phyloP scores from a whole-genome alignment of 768 basidiomycete genomes.

The Hortiboletus flavorubellus region DNA sequence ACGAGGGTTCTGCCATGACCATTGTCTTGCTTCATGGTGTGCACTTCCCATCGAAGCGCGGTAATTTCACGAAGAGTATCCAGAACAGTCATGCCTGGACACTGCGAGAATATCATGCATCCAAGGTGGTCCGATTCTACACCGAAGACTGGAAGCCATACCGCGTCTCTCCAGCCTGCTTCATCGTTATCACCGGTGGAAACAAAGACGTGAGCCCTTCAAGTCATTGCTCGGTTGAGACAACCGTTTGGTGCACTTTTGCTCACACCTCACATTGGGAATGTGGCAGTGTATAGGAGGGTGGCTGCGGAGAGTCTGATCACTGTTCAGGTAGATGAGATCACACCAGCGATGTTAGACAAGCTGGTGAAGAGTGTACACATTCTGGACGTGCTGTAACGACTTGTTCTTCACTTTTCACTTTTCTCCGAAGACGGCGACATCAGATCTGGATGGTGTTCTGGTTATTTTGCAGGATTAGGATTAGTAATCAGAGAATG shows the following conservation, averaged over 20 bases:
- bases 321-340: background rate
- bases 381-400: background rate
- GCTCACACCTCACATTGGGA: background rate
- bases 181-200: background rate
- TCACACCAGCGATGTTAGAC: background rate
- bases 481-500: too few relatives aligned
- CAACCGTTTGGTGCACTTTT: background rate
- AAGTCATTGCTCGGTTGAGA: background rate
- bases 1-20: background rate
- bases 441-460: too few relatives aligned
- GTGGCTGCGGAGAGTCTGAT: background rate
- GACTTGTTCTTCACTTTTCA: too few relatives aligned
- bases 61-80: background rate
- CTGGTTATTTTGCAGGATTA: too few relatives aligned
- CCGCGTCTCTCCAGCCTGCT: background rate
- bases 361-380: background rate
- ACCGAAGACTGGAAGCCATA: background rate
- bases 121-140: background rate
- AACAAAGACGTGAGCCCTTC: background rate
- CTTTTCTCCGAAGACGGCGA: too few relatives aligned
- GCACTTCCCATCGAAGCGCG: background rate
- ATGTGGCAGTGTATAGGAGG: background rate
- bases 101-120: background rate
- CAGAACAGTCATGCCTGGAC: background rate
- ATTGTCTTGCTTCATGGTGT: background rate